These are phyloP conservation scores for Lomentospora prolificans DNA, from an alignment of 2,329 filamentous ascomycete species.

Conservation along the genomic window DNA sequence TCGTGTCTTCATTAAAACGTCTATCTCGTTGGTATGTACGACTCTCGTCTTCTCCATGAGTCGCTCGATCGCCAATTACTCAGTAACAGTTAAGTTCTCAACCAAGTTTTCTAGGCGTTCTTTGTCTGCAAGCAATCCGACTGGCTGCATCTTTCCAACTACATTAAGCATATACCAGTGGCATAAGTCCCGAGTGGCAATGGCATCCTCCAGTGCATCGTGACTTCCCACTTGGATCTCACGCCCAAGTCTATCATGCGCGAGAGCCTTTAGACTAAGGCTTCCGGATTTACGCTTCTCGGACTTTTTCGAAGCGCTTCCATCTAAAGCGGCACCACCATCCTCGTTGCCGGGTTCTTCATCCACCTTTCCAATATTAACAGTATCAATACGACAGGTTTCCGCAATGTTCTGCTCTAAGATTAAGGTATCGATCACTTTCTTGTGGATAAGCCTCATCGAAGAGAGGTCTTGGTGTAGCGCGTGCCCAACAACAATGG, in stretches of 20 bases:
- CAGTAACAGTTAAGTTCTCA: too few relatives aligned
- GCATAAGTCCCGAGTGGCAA: constrained; percentile 30
- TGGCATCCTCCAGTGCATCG: constrained; percentile 35
- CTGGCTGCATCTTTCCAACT: background rate
- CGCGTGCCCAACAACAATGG: constrained; percentile 38
- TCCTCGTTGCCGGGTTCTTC: background rate
- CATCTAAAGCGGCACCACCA: constrained; percentile 6
- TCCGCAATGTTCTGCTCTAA: constrained; percentile 17
- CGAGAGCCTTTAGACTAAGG: constrained; percentile 30
- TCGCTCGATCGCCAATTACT: too few relatives aligned
- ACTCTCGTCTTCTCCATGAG: too few relatives aligned
- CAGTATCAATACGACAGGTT: constrained; percentile 5
- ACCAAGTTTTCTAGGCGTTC: too few relatives aligned
- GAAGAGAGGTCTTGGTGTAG: constrained; percentile 30
- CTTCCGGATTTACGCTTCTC: background rate
- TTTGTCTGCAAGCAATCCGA: background rate
- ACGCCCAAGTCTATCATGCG: constrained; percentile 24
- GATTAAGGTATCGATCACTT: constrained; percentile 34
- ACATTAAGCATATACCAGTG: constrained; percentile 23
- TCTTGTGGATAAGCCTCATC: constrained; percentile 37
- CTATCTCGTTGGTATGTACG: too few relatives aligned
- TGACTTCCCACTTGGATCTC: constrained; percentile 29
- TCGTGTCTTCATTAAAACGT: too few relatives aligned
- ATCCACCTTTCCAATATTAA: background rate
- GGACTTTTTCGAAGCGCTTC: constrained; percentile 7